Evolutionary conservation across 768 basidiomycete genomes (phyloP), one percentile per base, ranked within the genome.

Genomic region (Roridomyces roridus): DNA sequence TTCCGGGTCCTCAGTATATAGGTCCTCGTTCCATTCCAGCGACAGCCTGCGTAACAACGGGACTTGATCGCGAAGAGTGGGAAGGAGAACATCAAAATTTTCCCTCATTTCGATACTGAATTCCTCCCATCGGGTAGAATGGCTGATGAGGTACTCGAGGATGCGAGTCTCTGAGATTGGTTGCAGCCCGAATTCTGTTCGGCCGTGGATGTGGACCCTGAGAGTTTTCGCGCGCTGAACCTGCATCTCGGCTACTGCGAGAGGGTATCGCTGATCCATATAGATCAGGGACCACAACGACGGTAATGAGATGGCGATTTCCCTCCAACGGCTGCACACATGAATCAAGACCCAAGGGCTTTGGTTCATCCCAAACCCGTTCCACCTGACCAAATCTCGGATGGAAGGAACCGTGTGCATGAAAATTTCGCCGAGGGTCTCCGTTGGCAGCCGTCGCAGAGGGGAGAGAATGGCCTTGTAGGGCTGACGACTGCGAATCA

Each of bases 221-320:
- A 49, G n/a, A 7, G 20, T 34, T 11, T 25, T 36, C 17, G 41
- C 31, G 28, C 41, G 34, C 9, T 24, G 14, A 1, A 56, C 15
- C 8, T 56, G 53, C 1, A 29, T 26, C 12, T 47, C 17, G 39
- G n/a, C n/a, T n/a, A n/a, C n/a, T n/a, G n/a, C n/a, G n/a, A n/a
- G n/a, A n/a, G n/a, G n/a, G n/a, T n/a, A n/a, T n/a, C n/a, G n/a
- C n/a, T n/a, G n/a, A n/a, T n/a, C n/a, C n/a, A n/a, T n/a, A n/a
- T n/a, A n/a, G 36, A 54, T 5, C n/a, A 39, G n/a, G 20, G 46
- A 43, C 54, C 54, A 55, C 29, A 55, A 29, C 18, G 39, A 48
- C 1, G 54, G 24, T 3, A 2, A 26, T 5, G 41, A 35, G 12
- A 41, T 2, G 15, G 54, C 28, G 12, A 49, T 10, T 5, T 45